Base-by-base conservation (phyloP, 352 stramenopile genomes). In the Phytopythium litorale region DNA sequence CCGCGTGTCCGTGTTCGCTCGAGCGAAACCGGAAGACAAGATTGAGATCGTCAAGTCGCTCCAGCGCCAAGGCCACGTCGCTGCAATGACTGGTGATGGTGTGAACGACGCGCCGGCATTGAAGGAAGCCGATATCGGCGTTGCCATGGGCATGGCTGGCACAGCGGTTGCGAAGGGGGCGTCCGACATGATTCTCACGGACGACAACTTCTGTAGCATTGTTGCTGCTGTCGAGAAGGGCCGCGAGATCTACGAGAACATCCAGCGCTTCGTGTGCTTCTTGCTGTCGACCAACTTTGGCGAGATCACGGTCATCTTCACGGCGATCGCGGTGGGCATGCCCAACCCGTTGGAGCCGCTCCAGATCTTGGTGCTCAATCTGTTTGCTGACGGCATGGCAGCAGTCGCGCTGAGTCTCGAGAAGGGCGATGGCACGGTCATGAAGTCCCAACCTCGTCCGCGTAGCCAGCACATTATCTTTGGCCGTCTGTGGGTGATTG, bases 161-260 rank as follows among this genome's bases (percentile, higher is more conserved):
- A 98, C 96, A 30, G 89, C 98, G 66, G 97, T 99, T 13, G 97
- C 97, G 4, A 99, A 99, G 73, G 94, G 98, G 64, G 97, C 97
- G 12, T 97, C 96, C 1, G 96, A 99, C 65, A 99, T 99, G 70
- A 97, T 99, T 52, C 74, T 99, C 23, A 88, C 98, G 3, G 97
- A 99, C 70, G 97, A 99, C 72, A 98, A 98, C 70, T 99, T 99
- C 72, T 91, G 84, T 33, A 98, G 94, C 37, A 99, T 99, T 66
- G 95, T 99, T 3, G 88, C 93, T 35, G 96, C 96, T 37, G 92
- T 99, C 18, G 88, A 98, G 63, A 98, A 97, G 82, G 97, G 97
- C 12, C 82, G 97, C n/a, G 96, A 94, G 60, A 97, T 99, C 16
- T 99, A 98, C 71, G 93, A 97, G 64, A 98, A 98, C 69, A 99